Conservation (phyloP, 176 grass and related monocot species). For the Avena atlantica region DNA sequence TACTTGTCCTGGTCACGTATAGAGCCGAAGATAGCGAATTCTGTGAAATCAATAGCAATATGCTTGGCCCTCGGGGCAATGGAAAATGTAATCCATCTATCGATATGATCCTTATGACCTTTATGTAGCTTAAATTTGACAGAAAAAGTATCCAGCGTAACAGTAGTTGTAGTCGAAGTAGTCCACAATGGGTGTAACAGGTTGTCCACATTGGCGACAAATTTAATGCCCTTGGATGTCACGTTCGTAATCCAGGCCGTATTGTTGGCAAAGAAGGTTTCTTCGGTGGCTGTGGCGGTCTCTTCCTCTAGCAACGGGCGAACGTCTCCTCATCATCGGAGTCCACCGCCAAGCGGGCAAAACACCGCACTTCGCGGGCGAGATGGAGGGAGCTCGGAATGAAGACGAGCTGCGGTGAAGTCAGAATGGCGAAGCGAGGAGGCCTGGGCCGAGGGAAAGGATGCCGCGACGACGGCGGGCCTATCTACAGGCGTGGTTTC, state of each 20-base stretch:
- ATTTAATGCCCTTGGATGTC: neutral
- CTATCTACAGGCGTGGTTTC: too few species aligned
- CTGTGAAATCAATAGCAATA: neutral
- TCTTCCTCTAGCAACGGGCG: too few species aligned
- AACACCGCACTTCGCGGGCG: too few species aligned
- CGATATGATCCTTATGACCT: neutral
- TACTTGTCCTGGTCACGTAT: neutral
- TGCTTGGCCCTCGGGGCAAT: neutral
- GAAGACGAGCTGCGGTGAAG: too few species aligned
- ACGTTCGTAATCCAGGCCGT: too few species aligned
- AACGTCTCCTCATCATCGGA: too few species aligned
- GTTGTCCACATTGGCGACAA: neutral
- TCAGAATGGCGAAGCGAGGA: too few species aligned
- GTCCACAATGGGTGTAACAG: neutral
- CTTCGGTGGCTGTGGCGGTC: neutral
- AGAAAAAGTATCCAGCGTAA: neutral
- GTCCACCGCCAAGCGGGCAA: too few species aligned
- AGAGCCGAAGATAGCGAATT: neutral
- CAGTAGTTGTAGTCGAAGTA: neutral
- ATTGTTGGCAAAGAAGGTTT: neutral
- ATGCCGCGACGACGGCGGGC: too few species aligned
- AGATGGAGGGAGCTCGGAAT: too few species aligned
- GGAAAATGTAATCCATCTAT: neutral
- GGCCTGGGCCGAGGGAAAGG: too few species aligned
- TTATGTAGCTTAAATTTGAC: neutral